Evolutionary conservation across 192 early-diverging fungal genomes (phyloP).

Genomic region (Entomortierella chlamydospora): DNA sequence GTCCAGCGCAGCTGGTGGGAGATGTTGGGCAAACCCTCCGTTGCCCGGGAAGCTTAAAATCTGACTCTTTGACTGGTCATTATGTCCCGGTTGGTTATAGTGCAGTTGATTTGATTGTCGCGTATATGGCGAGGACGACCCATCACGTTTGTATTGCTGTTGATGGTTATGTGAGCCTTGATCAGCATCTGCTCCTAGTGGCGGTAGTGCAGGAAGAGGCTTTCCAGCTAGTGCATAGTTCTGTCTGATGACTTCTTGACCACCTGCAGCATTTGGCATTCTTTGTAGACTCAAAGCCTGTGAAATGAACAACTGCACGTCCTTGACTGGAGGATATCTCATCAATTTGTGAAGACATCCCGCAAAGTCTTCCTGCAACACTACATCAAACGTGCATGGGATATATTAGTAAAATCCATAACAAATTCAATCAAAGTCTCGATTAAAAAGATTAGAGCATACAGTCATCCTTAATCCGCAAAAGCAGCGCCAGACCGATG

Average conservation of each 20-base stretch:
- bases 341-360: constrained; percentile 72
- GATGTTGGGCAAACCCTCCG: constrained; percentile 60
- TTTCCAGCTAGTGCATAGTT: constrained; percentile 62
- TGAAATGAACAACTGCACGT: constrained; percentile 63
- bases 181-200: constrained; percentile 4
- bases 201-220: constrained; percentile 33
- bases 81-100: constrained; percentile 1
- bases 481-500: constrained; percentile 80
- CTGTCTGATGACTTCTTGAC: constrained; percentile 66
- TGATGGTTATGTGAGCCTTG: constrained; percentile 6
- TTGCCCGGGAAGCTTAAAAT: constrained; percentile 21
- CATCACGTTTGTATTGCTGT: constrained; percentile 6
- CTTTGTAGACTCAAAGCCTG: constrained; percentile 75
- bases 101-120: constrained; percentile 13
- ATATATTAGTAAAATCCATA: background rate
- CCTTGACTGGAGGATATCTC: constrained; percentile 66
- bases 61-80: constrained; percentile 22
- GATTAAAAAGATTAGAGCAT: constrained; percentile 32
- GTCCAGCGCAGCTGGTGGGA: constrained; percentile 61
- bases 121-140: constrained; percentile 15
- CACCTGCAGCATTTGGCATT: constrained; percentile 55
- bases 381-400: constrained; percentile 4
- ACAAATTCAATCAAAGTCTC: too few relatives aligned
- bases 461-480: constrained; percentile 77
- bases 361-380: constrained; percentile 73